Evolutionary conservation across 192 early-diverging fungal genomes (phyloP).

Genomic region (Phycomyces nitens): DNA sequence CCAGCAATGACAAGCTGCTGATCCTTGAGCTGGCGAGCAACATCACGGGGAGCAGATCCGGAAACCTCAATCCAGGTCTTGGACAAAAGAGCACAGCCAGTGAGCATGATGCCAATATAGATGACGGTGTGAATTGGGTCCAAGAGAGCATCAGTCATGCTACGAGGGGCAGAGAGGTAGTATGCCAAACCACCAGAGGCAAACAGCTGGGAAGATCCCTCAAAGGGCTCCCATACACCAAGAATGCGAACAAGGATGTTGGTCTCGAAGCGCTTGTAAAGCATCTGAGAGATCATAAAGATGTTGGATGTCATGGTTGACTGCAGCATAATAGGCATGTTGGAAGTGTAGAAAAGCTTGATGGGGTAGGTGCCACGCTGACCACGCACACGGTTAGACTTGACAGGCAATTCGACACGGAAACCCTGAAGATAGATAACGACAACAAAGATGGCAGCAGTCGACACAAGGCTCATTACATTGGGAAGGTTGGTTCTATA

Average conservation of each 20-base stretch:
- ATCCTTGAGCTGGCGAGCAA: constrained; percentile 96
- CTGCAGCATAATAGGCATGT: constrained; percentile 99
- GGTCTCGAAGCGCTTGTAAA: constrained; percentile 96
- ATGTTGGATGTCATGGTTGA: constrained; percentile 95
- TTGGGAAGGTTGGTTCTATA: constrained; percentile 86
- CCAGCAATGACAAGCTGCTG: constrained; percentile 96
- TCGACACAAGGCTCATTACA: constrained; percentile 89
- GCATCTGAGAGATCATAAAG: constrained; percentile 98
- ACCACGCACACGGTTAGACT: constrained; percentile 91
- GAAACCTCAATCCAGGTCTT: constrained; percentile 99
- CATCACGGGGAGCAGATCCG: constrained; percentile 95
- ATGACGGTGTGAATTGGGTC: constrained; percentile 96
- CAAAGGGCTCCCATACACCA: constrained; percentile 95
- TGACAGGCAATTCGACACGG: constrained; percentile 99
- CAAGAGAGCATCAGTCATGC: constrained; percentile 72
- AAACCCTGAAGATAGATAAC: constrained; percentile 98
- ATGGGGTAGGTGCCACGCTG: constrained; percentile 98
- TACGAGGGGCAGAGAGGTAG: constrained; percentile 95
- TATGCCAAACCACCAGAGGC: constrained; percentile 94
- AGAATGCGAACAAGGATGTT: constrained; percentile 91
- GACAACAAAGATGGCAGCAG: constrained; percentile 79
- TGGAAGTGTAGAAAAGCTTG: constrained; percentile 99
- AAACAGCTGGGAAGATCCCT: constrained; percentile 94
- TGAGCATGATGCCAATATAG: constrained; percentile 93
- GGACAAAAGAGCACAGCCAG: constrained; percentile 93